Percentiles rank a stretch among this genome's conserved stretches.
Conservation (phyloP, 371 early-diverging fungal genomes). For the Mucor plumbeus region DNA sequence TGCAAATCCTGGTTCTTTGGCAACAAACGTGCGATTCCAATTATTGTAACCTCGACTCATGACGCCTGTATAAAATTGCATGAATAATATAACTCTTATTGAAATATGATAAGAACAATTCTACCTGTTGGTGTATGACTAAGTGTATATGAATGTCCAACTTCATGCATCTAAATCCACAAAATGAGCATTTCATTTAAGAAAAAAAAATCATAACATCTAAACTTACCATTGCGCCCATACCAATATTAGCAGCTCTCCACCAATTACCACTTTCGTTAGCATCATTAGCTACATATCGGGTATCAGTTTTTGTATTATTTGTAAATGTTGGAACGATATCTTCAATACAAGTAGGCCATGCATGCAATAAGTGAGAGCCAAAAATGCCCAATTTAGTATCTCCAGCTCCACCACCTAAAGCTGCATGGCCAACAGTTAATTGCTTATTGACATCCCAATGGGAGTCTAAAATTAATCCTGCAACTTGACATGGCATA, state of each 20-base stretch:
- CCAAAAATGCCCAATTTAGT: conserved; percentile 69
- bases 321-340: conserved; percentile 60
- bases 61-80: conserved; percentile 43
- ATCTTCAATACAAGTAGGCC: conserved; percentile 69
- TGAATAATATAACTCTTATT: neutral
- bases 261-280: conserved; percentile 64
- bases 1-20: conserved; percentile 53
- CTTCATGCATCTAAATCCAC: conserved; percentile 59
- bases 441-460: conserved; percentile 58
- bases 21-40: conserved; percentile 69
- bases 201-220: neutral
- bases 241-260: conserved; percentile 67
- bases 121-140: conserved; percentile 60
- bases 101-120: no score
- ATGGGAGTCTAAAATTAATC: conserved; percentile 62
- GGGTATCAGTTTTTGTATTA: conserved; percentile 59
- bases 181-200: neutral
- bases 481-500: conserved; percentile 54
- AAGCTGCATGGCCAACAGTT: conserved; percentile 68
- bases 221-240: conserved; percentile 63
- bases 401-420: conserved; percentile 64
- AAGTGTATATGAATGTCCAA: conserved; percentile 66
- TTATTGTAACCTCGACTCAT: conserved; percentile 74
- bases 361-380: conserved; percentile 66
- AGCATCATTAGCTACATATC: conserved; percentile 62